Evolutionary conservation across 495 filamentous ascomycete species (phyloP), one percentile per base, ranked within the genome.

Genomic region (Cudoniella acicularis): DNA sequence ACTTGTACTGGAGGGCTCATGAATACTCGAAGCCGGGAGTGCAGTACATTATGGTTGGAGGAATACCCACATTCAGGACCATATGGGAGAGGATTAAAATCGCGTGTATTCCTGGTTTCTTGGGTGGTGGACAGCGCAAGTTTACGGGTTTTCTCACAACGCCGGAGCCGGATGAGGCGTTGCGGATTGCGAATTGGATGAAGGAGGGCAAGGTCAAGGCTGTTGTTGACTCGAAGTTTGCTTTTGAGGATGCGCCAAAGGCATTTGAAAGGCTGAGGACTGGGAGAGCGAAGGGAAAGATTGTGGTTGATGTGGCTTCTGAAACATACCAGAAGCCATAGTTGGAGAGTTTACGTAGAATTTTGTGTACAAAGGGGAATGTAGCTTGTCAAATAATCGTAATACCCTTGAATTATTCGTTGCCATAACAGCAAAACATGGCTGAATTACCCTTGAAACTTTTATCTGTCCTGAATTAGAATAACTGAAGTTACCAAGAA

Each of bases 51-150:
- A 81, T 86, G 67, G 77, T 90, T 21, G 84, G 83, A 0, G 77
- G 60, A 3, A 21, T 1, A 3, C 26, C 55, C 24, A 17, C 26
- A 25, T 40, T 54, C 24, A 9, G 22, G 0, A 40, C 13, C 17
- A 18, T 66, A 1, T 26, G 3, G 10, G 43, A 54, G 17, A 11
- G 41, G 18, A 4, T 75, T 2, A 62, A 57, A 47, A 67, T 71
- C 11, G 48, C 76, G 40, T 24, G 82, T 0, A 59, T 74, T 61
- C 88, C 88, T 2, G 65, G 74, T 0, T 77, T 83, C 26, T 63
- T 91, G 16, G 88, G 88, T 2, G 88, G 88, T 26, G 85, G 85
- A 11, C 80, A 82, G 70, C 73, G 83, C 54, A 76, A 73, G 55
- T 84, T 76, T 63, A 65, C 75, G 23, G 63, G 80, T 30, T 64